Evolutionary conservation across 306 rosid species (phyloP).

Genomic region (Psophocarpus tetragonolobus): DNA sequence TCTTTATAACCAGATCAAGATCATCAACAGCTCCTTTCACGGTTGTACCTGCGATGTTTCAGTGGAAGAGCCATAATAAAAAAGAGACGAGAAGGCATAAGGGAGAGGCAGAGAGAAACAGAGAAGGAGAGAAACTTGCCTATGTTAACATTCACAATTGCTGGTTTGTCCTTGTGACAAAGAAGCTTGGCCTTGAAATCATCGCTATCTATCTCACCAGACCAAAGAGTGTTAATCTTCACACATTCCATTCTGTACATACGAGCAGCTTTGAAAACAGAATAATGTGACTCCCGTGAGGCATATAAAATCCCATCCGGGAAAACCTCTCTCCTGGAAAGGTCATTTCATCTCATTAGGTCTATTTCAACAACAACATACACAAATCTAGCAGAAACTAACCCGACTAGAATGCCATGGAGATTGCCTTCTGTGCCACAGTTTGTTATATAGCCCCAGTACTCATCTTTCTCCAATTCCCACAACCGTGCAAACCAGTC

Average conservation of each 20-base stretch:
- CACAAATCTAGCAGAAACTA: not conserved
- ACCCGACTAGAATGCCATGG: slow-evolving; percentile 17
- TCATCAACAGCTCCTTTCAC: slow-evolving; percentile 22
- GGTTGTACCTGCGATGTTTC: slow-evolving; percentile 2
- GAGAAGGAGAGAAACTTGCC: not conserved
- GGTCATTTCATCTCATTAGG: not conserved
- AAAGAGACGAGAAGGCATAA: not conserved
- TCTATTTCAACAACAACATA: not conserved
- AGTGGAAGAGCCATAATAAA: not conserved
- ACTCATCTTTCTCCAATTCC: slow-evolving; percentile 16
- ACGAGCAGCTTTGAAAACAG: slow-evolving; percentile 15
- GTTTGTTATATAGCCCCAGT: slow-evolving; percentile 18
- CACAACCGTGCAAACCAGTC: slow-evolving; percentile 12
- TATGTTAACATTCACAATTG: slow-evolving; percentile 10
- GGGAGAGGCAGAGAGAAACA: not conserved
- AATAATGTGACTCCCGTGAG: slow-evolving; percentile 10
- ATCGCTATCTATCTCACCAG: slow-evolving; percentile 18
- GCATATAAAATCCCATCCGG: slow-evolving; percentile 19
- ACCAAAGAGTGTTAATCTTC: slow-evolving; percentile 11
- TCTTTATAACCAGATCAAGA: slow-evolving; percentile 2
- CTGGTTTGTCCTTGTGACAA: slow-evolving; percentile 17
- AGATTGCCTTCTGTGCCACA: slow-evolving; percentile 25
- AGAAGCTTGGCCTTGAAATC: slow-evolving; percentile 16
- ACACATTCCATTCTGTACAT: slow-evolving; percentile 19
- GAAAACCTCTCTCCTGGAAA: slow-evolving; percentile 1